Evolutionary conservation across 2,329 filamentous ascomycete species (phyloP).

Genomic region (Penicillium vulpinum): DNA sequence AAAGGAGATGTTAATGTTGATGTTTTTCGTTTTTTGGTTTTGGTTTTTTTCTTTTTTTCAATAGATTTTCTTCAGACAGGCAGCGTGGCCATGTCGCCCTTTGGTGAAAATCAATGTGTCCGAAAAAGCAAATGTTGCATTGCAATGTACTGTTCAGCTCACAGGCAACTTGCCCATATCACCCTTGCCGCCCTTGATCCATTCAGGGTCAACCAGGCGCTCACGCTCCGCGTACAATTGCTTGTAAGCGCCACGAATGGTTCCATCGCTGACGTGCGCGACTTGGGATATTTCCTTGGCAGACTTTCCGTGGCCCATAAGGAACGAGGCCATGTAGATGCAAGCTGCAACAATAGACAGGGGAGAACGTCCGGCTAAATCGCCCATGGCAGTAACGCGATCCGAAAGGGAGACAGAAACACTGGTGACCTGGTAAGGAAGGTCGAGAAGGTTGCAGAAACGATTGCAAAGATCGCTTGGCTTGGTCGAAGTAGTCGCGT

Average conservation of each 20-base stretch:
- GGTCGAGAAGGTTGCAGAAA: slow-evolving; percentile 80
- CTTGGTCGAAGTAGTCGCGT: slow-evolving; percentile 72
- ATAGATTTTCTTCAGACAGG: not conserved
- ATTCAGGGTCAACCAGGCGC: slow-evolving; percentile 71
- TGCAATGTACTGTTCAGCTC: slow-evolving; percentile 30
- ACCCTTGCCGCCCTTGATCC: slow-evolving; percentile 70
- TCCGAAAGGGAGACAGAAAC: slow-evolving; percentile 77
- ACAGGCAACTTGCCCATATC: slow-evolving; percentile 70
- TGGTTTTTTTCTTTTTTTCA: not conserved
- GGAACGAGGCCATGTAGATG: slow-evolving; percentile 91
- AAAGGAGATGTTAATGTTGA: not conserved
- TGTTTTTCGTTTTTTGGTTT: not conserved
- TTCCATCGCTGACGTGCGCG: slow-evolving; percentile 91
- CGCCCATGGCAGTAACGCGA: slow-evolving; percentile 72
- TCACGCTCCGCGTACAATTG: slow-evolving; percentile 75
- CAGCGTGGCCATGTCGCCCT: not conserved
- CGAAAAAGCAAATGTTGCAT: not conserved
- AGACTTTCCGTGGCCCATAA: slow-evolving; percentile 74
- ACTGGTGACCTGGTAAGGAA: slow-evolving; percentile 73
- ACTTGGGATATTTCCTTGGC: slow-evolving; percentile 85
- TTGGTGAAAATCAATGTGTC: not conserved
- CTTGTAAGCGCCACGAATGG: slow-evolving; percentile 94
- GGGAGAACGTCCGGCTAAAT: slow-evolving; percentile 87
- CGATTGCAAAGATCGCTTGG: slow-evolving; percentile 83
- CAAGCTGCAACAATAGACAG: slow-evolving; percentile 91